phyloP scores from a whole-genome alignment of 2,329 filamentous ascomycete species.

The Coleophoma cylindrospora region DNA sequence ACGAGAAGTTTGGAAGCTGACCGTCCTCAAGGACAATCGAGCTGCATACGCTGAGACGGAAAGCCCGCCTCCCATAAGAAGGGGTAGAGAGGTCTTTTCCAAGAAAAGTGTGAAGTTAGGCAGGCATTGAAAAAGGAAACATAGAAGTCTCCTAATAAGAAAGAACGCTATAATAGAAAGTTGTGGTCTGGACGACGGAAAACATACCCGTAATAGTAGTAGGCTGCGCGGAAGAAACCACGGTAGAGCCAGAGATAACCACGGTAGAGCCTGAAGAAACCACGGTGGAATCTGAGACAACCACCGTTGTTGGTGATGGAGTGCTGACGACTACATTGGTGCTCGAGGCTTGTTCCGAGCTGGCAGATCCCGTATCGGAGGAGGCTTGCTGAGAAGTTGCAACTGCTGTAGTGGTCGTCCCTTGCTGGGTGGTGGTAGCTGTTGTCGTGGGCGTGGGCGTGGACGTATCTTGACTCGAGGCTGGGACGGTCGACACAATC shows the following conservation, averaged over 20 bases:
- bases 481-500: constrained; percentile 1
- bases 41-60: background rate
- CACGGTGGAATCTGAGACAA: background rate
- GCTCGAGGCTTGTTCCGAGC: no score
- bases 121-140: background rate
- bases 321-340: background rate
- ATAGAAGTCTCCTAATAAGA: background rate
- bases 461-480: background rate
- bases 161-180: no score
- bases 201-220: background rate
- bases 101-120: background rate
- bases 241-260: background rate
- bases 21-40: background rate
- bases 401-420: background rate
- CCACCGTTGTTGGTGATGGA: background rate
- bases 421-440: background rate
- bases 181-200: background rate
- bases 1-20: background rate
- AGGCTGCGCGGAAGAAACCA: background rate
- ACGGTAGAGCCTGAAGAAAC: background rate
- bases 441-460: background rate
- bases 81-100: background rate
- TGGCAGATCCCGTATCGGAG: no score
- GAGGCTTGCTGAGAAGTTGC: no score
- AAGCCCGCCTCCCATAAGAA: background rate